Evolutionary conservation across 2,329 filamentous ascomycete genomes (phyloP).

Genomic region (Fusarium illudens): DNA sequence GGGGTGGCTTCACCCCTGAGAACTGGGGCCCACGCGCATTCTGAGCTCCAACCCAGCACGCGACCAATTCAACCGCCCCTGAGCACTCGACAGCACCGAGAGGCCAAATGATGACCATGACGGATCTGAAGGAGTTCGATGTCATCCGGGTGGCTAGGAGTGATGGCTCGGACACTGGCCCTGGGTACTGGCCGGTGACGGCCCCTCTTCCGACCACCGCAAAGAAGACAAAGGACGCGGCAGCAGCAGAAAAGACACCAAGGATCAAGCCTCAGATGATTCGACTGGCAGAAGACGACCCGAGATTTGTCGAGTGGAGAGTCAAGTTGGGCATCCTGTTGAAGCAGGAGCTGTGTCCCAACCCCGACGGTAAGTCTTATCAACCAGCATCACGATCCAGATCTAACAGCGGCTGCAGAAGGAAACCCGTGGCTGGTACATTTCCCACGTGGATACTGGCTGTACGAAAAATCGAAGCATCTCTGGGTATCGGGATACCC

Average conservation of each 20-base stretch:
- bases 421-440: slow-evolving; percentile 55
- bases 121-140: slow-evolving; percentile 52
- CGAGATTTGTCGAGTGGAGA: slow-evolving; percentile 55
- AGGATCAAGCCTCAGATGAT: slow-evolving; percentile 55
- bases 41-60: background rate
- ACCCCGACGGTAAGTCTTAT: slow-evolving; percentile 48
- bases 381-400: background rate
- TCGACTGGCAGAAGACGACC: slow-evolving; percentile 53
- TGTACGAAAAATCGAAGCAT: slow-evolving; percentile 59
- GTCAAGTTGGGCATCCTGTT: slow-evolving; percentile 56
- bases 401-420: slow-evolving; percentile 44
- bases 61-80: background rate
- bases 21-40: background rate
- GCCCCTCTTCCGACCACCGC: slow-evolving; percentile 40
- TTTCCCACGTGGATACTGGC: slow-evolving; percentile 57
- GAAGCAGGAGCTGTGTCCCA: slow-evolving; percentile 55
- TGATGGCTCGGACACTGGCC: slow-evolving; percentile 56
- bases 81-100: background rate
- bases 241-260: slow-evolving; percentile 46
- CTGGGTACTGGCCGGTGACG: slow-evolving; percentile 54
- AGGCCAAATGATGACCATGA: slow-evolving; percentile 31
- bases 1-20: background rate
- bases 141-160: slow-evolving; percentile 54
- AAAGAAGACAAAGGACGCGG: slow-evolving; percentile 50
- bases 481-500: slow-evolving; percentile 61